Evolutionary conservation across 2,329 filamentous ascomycete species (phyloP).

Genomic region (Claviceps digitariae): DNA sequence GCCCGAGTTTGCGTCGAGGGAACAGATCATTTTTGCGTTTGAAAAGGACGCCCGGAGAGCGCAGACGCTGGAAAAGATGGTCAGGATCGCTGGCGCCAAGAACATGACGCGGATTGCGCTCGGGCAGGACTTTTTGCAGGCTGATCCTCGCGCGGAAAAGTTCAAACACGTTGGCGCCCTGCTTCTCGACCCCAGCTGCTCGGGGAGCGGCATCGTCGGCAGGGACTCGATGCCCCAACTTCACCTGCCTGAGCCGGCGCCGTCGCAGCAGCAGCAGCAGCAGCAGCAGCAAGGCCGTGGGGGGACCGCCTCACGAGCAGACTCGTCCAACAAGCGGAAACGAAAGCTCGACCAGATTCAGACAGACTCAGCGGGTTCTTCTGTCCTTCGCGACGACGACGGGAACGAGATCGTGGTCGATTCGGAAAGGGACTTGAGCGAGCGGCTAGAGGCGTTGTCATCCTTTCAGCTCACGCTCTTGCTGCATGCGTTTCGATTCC

Average conservation of each 20-base stretch:
- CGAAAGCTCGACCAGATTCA: constrained; percentile 28
- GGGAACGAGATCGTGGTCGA: constrained; percentile 38
- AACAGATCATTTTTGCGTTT: constrained; percentile 54
- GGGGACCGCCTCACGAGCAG: neutral
- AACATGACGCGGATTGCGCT: constrained; percentile 52
- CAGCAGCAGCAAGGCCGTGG: constrained; percentile 9
- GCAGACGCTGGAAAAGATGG: constrained; percentile 72
- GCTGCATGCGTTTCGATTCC: constrained; percentile 73
- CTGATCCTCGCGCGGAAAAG: constrained; percentile 48
- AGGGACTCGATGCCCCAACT: constrained; percentile 65
- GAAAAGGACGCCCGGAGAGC: constrained; percentile 63
- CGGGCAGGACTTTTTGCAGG: constrained; percentile 69
- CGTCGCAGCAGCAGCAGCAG: too few species aligned
- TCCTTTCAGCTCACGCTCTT: constrained; percentile 73
- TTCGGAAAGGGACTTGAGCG: constrained; percentile 42
- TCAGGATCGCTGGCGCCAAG: constrained; percentile 59
- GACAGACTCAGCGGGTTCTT: constrained; percentile 13
- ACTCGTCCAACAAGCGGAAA: constrained; percentile 23
- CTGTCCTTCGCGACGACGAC: constrained; percentile 41
- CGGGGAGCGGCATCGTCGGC: constrained; percentile 86
- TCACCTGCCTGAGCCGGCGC: constrained; percentile 34
- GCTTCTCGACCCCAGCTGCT: constrained; percentile 87
- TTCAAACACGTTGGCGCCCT: constrained; percentile 65
- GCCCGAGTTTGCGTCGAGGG: constrained; percentile 20
- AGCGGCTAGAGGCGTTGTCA: constrained; percentile 59